phyloP scores from a whole-genome alignment of 1,284 basidiomycete genomes.

The Puccinia triticina region DNA sequence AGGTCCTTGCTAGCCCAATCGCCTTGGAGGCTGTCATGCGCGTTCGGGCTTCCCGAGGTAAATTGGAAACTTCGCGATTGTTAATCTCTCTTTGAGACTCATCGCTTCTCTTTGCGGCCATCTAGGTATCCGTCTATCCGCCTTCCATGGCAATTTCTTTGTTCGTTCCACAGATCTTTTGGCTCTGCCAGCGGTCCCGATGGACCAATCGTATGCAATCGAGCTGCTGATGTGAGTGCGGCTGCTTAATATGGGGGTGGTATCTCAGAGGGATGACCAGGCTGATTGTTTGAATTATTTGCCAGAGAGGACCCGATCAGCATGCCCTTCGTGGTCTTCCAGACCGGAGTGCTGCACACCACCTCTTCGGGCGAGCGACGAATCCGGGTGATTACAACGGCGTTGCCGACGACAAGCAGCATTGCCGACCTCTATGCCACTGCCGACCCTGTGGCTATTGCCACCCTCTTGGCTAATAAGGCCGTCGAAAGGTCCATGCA shows the following conservation, averaged over 20 bases:
- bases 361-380: conserved; percentile 92
- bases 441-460: conserved; percentile 89
- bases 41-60: conserved; percentile 88
- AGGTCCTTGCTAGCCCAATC: conserved; percentile 88
- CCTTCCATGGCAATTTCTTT: conserved; percentile 99
- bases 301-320: conserved; percentile 82
- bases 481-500: conserved; percentile 90
- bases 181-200: conserved; percentile 92
- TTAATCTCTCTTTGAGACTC: background rate
- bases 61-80: conserved; percentile 45
- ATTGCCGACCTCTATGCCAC: conserved; percentile 92
- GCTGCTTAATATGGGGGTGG: background rate
- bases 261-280: background rate
- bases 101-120: background rate
- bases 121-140: conserved; percentile 86
- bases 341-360: conserved; percentile 93
- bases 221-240: conserved; percentile 77
- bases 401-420: conserved; percentile 87
- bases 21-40: conserved; percentile 97
- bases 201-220: conserved; percentile 95
- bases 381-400: conserved; percentile 91
- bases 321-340: conserved; percentile 89
- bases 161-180: conserved; percentile 95
- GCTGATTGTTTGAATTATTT: background rate
- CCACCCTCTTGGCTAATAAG: conserved; percentile 89